Conservation (phyloP, 108 stramenopile species). For the Skeletonema grethae region DNA sequence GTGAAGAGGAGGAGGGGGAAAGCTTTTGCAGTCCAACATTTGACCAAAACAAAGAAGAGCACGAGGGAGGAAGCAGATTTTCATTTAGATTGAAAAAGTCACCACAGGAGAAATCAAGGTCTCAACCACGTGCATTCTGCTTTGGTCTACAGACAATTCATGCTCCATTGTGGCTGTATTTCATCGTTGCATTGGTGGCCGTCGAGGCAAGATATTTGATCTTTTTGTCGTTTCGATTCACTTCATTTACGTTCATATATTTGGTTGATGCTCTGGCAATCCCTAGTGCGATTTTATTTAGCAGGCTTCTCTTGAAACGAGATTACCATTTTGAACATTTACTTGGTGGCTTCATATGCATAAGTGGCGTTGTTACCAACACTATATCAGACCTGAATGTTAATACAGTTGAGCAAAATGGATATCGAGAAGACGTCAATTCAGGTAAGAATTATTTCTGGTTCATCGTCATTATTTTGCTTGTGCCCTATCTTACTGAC, state of each 20-base stretch:
- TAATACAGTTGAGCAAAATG: not conserved
- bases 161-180: slow-evolving; percentile 53
- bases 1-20: slow-evolving; percentile 19
- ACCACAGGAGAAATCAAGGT: slow-evolving; percentile 8
- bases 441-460: not conserved
- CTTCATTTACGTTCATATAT: slow-evolving; percentile 92
- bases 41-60: slow-evolving; percentile 1
- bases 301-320: slow-evolving; percentile 63
- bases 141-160: slow-evolving; percentile 45
- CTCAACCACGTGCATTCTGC: slow-evolving; percentile 18
- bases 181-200: slow-evolving; percentile 81
- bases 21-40: slow-evolving; percentile 5
- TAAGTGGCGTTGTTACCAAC: slow-evolving; percentile 81
- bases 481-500: not conserved
- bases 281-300: slow-evolving; percentile 92
- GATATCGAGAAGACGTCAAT: not conserved
- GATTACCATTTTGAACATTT: slow-evolving; percentile 75
- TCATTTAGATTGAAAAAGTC: slow-evolving; percentile 4
- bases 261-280: slow-evolving; percentile 93
- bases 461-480: not conserved
- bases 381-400: slow-evolving; percentile 75
- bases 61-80: not conserved
- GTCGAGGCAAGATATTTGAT: slow-evolving; percentile 91
- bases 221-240: slow-evolving; percentile 88
- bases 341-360: slow-evolving; percentile 81